Percentiles rank a stretch among this genome's conserved stretches.
These are phyloP conservation scores for Malus fusca DNA, from an alignment of 306 rosid species.

Conservation along the genomic window DNA sequence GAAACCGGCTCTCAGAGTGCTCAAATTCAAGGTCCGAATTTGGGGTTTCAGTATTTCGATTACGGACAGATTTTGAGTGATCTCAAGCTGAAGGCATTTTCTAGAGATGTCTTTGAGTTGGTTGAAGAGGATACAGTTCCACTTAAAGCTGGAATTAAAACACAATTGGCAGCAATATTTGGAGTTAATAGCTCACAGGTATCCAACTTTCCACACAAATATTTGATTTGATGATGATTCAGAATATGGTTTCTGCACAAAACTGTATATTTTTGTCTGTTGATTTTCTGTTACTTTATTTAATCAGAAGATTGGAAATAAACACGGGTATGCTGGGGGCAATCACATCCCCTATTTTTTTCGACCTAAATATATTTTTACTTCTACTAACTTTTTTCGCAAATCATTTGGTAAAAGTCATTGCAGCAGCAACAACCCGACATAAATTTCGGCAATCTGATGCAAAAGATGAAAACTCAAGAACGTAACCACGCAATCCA, in stretches of 20 bases:
- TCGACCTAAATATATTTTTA: neutral
- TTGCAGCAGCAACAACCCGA: constrained; percentile 9
- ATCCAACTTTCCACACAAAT: neutral
- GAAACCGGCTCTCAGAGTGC: neutral
- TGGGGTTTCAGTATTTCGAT: neutral
- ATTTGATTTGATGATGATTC: neutral
- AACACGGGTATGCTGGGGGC: no score
- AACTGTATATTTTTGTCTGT: neutral
- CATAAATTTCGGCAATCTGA: constrained; percentile 1
- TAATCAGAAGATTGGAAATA: no score
- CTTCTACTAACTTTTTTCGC: neutral
- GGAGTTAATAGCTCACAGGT: constrained; percentile 35
- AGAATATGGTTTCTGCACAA: neutral
- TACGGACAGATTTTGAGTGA: constrained; percentile 29
- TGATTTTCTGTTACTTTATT: no score
- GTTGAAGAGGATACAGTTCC: neutral
- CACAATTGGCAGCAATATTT: constrained; percentile 30
- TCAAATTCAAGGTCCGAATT: neutral
- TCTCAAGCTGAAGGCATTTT: constrained; percentile 18
- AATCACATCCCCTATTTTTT: no score
- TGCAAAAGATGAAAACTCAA: neutral
- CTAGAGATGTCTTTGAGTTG: neutral
- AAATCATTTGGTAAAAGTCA: neutral
- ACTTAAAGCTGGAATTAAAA: constrained; percentile 22
- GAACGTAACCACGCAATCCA: no score